Evolutionary conservation across 2,329 filamentous ascomycete species (phyloP).

Genomic region (Truncatella angustata): DNA sequence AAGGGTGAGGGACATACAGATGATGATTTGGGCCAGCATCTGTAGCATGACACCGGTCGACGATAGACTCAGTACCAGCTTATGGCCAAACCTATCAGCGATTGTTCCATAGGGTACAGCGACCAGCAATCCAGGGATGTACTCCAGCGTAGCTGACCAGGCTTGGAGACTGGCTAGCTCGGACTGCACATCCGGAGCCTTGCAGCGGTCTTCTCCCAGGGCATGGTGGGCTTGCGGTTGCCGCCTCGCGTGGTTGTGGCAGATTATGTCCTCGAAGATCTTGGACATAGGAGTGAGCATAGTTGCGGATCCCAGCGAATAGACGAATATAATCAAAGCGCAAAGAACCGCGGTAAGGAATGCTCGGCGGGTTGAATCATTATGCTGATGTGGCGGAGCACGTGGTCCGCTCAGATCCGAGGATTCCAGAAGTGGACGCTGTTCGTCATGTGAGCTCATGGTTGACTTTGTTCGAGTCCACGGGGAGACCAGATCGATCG

Average conservation of each 20-base stretch:
- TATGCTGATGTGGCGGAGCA: background rate
- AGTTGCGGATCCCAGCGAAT: background rate
- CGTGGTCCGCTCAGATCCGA: background rate
- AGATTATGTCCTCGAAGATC: background rate
- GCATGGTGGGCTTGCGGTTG: background rate
- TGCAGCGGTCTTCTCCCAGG: background rate
- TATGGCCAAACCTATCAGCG: background rate
- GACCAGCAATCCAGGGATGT: background rate
- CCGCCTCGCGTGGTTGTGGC: background rate
- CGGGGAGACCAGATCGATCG: background rate
- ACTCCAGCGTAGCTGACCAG: background rate
- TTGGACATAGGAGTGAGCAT: background rate
- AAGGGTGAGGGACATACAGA: background rate
- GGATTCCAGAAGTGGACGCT: background rate
- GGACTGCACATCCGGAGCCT: background rate
- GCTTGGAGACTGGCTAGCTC: background rate
- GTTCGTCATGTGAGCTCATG: background rate
- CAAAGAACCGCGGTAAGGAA: background rate
- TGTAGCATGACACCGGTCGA: background rate
- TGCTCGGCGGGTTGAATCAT: background rate
- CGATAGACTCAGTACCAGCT: background rate
- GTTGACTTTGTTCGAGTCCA: background rate
- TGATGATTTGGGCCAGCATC: background rate
- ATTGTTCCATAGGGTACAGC: background rate
- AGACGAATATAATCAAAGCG: background rate